A percentile compares a stretch with the other conserved stretches of the same genome.
Evolutionary conservation across 2,329 filamentous ascomycete species (phyloP).

Genomic region (Escovopsis sp.): DNA sequence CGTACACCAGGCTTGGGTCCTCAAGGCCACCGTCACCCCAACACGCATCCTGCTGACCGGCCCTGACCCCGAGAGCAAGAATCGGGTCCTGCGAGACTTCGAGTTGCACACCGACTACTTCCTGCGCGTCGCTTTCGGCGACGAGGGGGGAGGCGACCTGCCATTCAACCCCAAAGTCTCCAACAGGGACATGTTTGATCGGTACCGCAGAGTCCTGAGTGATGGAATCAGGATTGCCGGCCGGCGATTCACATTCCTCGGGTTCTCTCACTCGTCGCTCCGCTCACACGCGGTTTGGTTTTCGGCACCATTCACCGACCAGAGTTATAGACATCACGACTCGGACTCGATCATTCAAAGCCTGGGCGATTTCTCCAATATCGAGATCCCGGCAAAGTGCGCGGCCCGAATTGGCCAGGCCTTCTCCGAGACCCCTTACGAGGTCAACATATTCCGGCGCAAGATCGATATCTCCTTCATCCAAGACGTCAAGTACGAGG

Average conservation of each 20-base stretch:
- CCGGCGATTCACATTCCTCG: constrained; percentile 50
- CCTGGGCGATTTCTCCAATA: constrained; percentile 36
- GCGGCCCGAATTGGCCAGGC: constrained; percentile 50
- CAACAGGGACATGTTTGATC: constrained; percentile 34
- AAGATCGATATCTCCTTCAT: constrained; percentile 23
- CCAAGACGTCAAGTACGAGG: constrained; percentile 34
- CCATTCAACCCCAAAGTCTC: constrained; percentile 37
- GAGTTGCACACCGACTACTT: constrained; percentile 45
- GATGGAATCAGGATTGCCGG: constrained; percentile 50
- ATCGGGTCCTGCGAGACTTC: constrained; percentile 57
- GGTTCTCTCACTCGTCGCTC: constrained; percentile 68
- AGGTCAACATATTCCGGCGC: constrained; percentile 33
- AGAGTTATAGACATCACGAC: constrained; percentile 17
- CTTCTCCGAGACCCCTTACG: constrained; percentile 60
- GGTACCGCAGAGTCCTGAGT: constrained; percentile 46
- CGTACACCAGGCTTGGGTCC: constrained; percentile 33
- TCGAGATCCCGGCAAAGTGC: constrained; percentile 38
- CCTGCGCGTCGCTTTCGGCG: constrained; percentile 55
- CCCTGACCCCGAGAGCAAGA: constrained; percentile 52
- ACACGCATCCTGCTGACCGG: constrained; percentile 41
- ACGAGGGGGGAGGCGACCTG: constrained; percentile 56
- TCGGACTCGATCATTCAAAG: constrained; percentile 29
- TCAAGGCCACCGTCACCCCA: constrained; percentile 45
- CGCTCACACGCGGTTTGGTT: constrained; percentile 58
- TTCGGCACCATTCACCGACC: constrained; percentile 30